Conservation (phyloP, 164 flowering plant genomes). For the Tinospora cordifolia region DNA sequence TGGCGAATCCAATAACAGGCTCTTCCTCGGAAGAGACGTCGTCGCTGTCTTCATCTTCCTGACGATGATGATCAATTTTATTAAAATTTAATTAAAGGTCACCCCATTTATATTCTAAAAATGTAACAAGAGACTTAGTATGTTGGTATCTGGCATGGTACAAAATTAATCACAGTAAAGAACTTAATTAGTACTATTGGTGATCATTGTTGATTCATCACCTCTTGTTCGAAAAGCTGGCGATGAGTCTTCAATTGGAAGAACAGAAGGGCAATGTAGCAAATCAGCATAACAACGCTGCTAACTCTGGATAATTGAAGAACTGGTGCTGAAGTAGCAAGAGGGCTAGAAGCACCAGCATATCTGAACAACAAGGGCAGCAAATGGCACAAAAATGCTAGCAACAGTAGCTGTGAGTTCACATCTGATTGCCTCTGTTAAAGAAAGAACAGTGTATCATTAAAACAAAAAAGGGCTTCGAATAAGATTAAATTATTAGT, state of each 20-base stretch:
- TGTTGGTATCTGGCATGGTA: background rate
- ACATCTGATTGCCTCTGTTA: slow-evolving; percentile 88
- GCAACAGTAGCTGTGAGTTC: slow-evolving; percentile 54
- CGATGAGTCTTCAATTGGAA: slow-evolving; percentile 83
- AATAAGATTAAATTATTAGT: background rate
- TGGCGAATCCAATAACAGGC: slow-evolving; percentile 66
- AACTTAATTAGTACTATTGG: background rate
- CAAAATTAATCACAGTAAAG: background rate
- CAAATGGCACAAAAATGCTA: slow-evolving; percentile 63
- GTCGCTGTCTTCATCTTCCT: slow-evolving; percentile 37
- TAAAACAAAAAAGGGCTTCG: background rate
- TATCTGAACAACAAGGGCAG: slow-evolving; percentile 59
- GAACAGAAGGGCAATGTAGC: slow-evolving; percentile 54
- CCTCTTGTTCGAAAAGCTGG: slow-evolving; percentile 60
- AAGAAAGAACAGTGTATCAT: background rate
- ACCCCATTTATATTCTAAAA: background rate
- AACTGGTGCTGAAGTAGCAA: slow-evolving; percentile 19
- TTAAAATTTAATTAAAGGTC: background rate
- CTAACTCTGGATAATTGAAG: slow-evolving; percentile 63
- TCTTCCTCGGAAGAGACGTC: slow-evolving; percentile 26
- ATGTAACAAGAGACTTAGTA: background rate
- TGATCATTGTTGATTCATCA: background rate
- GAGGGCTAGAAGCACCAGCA: slow-evolving; percentile 14
- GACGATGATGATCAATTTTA: background rate
- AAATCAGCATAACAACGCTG: slow-evolving; percentile 74